phyloP scores from a whole-genome alignment of 805 yeast genomes.

The Gaillardinia entomophila region DNA sequence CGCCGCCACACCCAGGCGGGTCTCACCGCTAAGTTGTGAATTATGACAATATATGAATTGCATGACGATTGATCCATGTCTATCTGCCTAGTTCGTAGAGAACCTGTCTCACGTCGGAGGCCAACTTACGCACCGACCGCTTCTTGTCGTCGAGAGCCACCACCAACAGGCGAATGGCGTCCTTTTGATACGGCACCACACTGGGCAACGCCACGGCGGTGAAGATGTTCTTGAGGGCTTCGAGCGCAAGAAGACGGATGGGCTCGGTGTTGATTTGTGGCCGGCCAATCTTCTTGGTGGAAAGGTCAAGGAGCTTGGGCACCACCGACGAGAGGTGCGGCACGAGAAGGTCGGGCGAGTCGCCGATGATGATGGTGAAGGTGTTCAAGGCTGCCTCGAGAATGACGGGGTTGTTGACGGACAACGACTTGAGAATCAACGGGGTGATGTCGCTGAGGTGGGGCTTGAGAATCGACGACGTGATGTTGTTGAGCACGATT shows the following conservation, averaged over 20 bases:
- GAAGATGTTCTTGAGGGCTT: slow-evolving; percentile 27
- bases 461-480: slow-evolving; percentile 56
- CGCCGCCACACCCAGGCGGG: too few relatives aligned
- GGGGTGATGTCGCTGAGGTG: slow-evolving; percentile 66
- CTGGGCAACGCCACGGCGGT: slow-evolving; percentile 17
- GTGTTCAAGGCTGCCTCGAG: slow-evolving; percentile 59
- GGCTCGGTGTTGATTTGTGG: slow-evolving; percentile 32
- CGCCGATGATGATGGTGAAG: slow-evolving; percentile 46
- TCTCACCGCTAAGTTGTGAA: too few relatives aligned
- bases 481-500: slow-evolving; percentile 57
- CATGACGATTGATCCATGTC: neutral
- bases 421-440: slow-evolving; percentile 59
- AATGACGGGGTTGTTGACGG: slow-evolving; percentile 42
- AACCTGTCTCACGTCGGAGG: slow-evolving; percentile 75
- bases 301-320: slow-evolving; percentile 44
- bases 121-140: slow-evolving; percentile 68
- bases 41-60: too few relatives aligned
- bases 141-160: slow-evolving; percentile 64
- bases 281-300: slow-evolving; percentile 11
- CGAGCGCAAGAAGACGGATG: slow-evolving; percentile 47
- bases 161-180: slow-evolving; percentile 43
- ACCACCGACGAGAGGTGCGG: slow-evolving; percentile 53
- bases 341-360: slow-evolving; percentile 47
- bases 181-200: slow-evolving; percentile 47
- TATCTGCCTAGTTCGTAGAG: slow-evolving; percentile 47